These are phyloP conservation scores for Scortechinia acanthostroma DNA, from an alignment of 2,329 filamentous ascomycete species.

Conservation along the genomic window DNA sequence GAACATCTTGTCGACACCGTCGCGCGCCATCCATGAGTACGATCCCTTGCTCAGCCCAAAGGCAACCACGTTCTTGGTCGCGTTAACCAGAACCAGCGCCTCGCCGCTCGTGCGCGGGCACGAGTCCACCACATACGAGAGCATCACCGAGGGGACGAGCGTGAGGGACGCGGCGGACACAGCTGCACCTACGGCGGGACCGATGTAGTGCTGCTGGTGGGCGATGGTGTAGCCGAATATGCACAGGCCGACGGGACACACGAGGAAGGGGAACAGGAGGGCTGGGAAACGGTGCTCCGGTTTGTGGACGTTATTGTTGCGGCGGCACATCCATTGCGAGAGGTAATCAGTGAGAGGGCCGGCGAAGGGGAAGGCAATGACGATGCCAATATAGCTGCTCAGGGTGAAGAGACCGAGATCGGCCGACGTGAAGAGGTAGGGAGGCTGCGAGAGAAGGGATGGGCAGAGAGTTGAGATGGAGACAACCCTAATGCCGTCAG, in stretches of 20 bases:
- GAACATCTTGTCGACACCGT: constrained; percentile 22
- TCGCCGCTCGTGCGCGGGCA: constrained; percentile 17
- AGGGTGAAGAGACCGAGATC: constrained; percentile 14
- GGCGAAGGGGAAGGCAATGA: constrained; percentile 13
- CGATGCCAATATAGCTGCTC: constrained; percentile 18
- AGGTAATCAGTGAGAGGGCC: constrained; percentile 17
- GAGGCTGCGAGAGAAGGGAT: constrained; percentile 15
- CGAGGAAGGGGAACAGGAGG: constrained; percentile 23
- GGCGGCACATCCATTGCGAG: constrained; percentile 19
- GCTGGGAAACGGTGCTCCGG: constrained; percentile 27
- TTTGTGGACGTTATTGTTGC: constrained; percentile 21
- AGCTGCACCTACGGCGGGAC: constrained; percentile 15
- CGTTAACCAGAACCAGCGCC: constrained; percentile 22
- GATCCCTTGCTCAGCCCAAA: constrained; percentile 9
- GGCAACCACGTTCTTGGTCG: constrained; percentile 14
- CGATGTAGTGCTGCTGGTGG: constrained; percentile 11
- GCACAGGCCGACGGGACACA: constrained; percentile 19
- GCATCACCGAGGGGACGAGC: constrained; percentile 21
- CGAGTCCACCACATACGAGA: constrained; percentile 20
- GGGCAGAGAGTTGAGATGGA: constrained; percentile 16
- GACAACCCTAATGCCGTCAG: constrained; percentile 8
- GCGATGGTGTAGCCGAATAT: constrained; percentile 19
- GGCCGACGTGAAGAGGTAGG: constrained; percentile 17
- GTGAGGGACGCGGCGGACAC: constrained; percentile 16
- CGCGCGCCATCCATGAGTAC: constrained; percentile 13